phyloP scores from a whole-genome alignment of 352 stramenopile species.

The Globisporangium nodosum region DNA sequence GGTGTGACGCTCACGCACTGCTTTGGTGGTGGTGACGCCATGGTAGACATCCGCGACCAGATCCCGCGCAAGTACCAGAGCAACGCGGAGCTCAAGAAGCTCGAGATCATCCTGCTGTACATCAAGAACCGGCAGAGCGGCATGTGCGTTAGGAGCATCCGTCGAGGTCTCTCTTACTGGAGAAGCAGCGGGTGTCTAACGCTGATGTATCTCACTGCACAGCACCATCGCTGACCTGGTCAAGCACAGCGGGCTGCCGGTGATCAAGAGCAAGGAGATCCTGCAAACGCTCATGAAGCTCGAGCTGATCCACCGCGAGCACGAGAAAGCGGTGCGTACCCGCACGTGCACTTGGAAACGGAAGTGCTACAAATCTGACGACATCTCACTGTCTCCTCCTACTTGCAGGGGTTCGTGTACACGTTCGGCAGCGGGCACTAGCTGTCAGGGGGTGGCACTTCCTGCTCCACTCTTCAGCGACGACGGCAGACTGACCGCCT shows the following conservation, averaged over 20 bases:
- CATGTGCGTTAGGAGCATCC: constrained; percentile 41
- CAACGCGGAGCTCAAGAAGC: constrained; percentile 71
- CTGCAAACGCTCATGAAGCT: constrained; percentile 85
- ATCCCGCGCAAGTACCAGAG: constrained; percentile 85
- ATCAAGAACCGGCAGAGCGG: constrained; percentile 75
- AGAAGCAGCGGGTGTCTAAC: too few species aligned
- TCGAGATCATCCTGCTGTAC: constrained; percentile 84
- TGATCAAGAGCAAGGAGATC: constrained; percentile 87
- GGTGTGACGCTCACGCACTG: neutral
- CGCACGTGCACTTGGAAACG: constrained; percentile 1
- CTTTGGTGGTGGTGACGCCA: neutral
- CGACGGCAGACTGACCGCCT: too few species aligned
- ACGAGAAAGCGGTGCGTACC: constrained; percentile 49
- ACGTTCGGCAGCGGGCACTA: constrained; percentile 34
- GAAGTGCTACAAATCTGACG: neutral
- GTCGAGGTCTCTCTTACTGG: neutral
- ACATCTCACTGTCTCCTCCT: neutral
- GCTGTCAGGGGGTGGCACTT: too few species aligned
- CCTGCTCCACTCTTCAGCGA: too few species aligned
- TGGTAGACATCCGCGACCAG: constrained; percentile 59
- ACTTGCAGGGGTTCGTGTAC: constrained; percentile 63
- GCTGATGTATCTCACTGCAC: neutral
- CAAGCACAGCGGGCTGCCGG: constrained; percentile 66
- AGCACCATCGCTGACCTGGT: constrained; percentile 82
- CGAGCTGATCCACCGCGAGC: constrained; percentile 66